These are phyloP conservation scores for Metarhizium rileyi DNA, from an alignment of 2,329 filamentous ascomycete species.

Conservation along the genomic window DNA sequence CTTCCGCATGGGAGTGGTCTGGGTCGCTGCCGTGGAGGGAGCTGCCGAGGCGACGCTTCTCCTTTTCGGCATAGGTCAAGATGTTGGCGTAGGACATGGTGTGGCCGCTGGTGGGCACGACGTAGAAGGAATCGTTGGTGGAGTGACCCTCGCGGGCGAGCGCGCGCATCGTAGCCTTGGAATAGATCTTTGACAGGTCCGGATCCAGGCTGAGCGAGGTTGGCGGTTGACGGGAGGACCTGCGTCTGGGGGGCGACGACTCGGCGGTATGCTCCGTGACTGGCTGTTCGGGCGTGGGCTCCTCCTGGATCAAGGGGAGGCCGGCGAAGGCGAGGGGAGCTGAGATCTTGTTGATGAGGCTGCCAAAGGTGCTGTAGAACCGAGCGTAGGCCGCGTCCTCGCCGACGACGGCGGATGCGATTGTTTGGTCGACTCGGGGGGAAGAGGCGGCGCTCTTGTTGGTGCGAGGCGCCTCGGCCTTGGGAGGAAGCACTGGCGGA, in stretches of 20 bases:
- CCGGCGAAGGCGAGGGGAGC: conserved; percentile 89
- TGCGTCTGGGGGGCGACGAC: conserved; percentile 28
- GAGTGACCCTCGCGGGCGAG: conserved; percentile 59
- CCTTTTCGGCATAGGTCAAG: conserved; percentile 58
- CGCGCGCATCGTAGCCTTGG: conserved; percentile 71
- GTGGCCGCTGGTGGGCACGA: conserved; percentile 84
- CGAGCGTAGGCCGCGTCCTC: conserved; percentile 74
- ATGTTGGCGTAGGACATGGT: conserved; percentile 92
- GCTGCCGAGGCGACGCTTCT: conserved; percentile 49
- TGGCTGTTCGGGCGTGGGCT: conserved; percentile 18
- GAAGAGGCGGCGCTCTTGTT: conserved; percentile 15
- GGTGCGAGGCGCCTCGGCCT: conserved; percentile 15
- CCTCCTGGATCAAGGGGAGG: conserved; percentile 60
- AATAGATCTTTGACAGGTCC: conserved; percentile 76
- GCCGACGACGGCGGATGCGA: conserved; percentile 5
- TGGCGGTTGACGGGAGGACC: conserved; percentile 15
- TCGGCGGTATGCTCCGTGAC: conserved; percentile 13
- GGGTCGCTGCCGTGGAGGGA: conserved; percentile 41
- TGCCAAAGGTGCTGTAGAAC: conserved; percentile 90
- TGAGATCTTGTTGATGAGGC: conserved; percentile 77
- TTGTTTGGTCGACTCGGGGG: conserved; percentile 15
- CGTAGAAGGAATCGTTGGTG: conserved; percentile 75
- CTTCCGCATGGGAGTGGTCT: conserved; percentile 32
- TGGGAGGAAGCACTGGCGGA: conserved; percentile 26
- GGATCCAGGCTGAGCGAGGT: conserved; percentile 40